Base-by-base conservation (phyloP, 192 early-diverging fungal genomes). In the Podochytrium sp. region DNA sequence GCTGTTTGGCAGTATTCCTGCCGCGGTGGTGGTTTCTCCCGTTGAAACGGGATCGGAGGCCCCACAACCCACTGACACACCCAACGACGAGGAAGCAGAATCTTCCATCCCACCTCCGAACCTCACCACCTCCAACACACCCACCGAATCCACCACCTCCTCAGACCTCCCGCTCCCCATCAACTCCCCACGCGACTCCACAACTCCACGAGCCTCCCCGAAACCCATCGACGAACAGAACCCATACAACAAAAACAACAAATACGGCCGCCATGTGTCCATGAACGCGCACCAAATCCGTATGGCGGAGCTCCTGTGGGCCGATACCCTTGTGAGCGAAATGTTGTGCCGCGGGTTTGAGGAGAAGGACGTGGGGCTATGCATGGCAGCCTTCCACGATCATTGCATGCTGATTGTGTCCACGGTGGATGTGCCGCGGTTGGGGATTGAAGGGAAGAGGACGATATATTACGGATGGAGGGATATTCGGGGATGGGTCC, bases 381-480 rank as follows among this genome's bases (percentile, higher is more conserved):
- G 6, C 32, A 7, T 61, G 59, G 59, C 59, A 5, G n/a, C 59
- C 6, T 33, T 61, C 32, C 59, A 61, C 23, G 59, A 61, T 61
- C 59, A 61, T 23, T 61, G 59, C 32, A 5, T 61, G 32, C 37
- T 61, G 59, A 7, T 61, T 61, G 59, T 61, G 18, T 12, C 25
- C 7, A 61, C 59, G 5, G 14, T 20, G 16, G 59, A 6, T 40
- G 59, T 61, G 6, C 59, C 59, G n/a, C 23, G 23, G 14, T 18
- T 61, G 33, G 59, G 59, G 16, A 34, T 34, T 25, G 59, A 61
- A 34, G 35, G 4, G 4, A 61, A 34, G 59, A 34, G 32, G 38
- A 37, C 16, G 6, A 61, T 61, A 7, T 61, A 38, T 61, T 61
- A 61, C 32, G 59, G 59, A 27, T 61, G 59, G 59, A 34, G 37